phyloP scores from a whole-genome alignment of 2,329 filamentous ascomycete species.

The Neonectria ditissima region DNA sequence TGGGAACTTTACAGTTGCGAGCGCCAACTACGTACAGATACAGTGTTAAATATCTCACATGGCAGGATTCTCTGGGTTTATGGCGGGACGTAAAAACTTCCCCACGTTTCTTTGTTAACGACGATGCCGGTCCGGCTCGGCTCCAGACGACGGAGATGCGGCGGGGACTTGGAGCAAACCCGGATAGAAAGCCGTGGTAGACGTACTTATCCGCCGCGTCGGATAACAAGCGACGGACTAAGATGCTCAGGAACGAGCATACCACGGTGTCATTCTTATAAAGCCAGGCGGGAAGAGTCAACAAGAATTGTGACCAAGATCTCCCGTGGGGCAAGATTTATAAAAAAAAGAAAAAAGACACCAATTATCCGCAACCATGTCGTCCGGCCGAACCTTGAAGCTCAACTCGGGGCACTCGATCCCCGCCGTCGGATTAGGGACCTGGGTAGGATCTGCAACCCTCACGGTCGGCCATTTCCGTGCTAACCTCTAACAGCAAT shows the following conservation, averaged over 20 bases:
- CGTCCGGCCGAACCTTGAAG: slow-evolving; percentile 43
- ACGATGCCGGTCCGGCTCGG: background rate
- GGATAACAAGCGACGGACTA: background rate
- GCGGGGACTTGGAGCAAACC: background rate
- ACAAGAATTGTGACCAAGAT: background rate
- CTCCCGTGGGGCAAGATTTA: background rate
- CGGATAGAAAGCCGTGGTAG: background rate
- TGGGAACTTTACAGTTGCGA: background rate
- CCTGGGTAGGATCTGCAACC: slow-evolving; percentile 44
- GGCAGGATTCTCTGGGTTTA: background rate
- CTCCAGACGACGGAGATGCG: background rate
- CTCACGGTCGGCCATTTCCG: background rate
- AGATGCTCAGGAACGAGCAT: background rate
- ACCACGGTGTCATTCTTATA: background rate
- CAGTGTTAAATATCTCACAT: background rate
- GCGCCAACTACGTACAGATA: background rate
- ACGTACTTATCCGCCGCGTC: background rate
- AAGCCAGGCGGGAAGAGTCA: background rate
- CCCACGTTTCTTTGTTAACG: background rate
- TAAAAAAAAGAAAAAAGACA: background rate
- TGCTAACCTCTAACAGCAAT: slow-evolving; percentile 23
- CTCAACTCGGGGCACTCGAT: slow-evolving; percentile 49
- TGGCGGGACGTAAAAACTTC: background rate
- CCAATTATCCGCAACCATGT: slow-evolving; percentile 33
- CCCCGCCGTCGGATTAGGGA: slow-evolving; percentile 49